Evolutionary conservation across 768 basidiomycete species (phyloP), one percentile per base, ranked within the genome.

Genomic region (Boletus pseudo-olivaceus): DNA sequence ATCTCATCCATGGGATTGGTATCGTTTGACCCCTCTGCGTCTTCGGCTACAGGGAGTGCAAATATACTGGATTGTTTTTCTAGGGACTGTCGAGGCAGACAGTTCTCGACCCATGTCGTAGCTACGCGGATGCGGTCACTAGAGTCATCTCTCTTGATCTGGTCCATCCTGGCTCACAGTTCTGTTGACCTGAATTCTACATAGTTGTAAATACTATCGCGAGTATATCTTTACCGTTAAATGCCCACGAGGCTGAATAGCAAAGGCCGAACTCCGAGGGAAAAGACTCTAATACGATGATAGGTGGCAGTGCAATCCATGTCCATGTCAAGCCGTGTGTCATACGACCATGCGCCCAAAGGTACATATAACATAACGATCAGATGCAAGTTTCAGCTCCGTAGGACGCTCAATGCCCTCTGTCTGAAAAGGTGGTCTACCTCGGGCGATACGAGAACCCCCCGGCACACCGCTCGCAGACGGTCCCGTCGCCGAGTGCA

Each of bases 1-100:
- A 72, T 47, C 9, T 60, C 64, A 20, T 62, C 45, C 26, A 66
- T 58, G n/a, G 66, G 67, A 38, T 64, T 54, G n/a, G 34, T 33
- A 29, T 66, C 57, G n/a, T 40, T 53, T 5, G 44, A 53, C 2
- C 66, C 64, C 41, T 72, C 68, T 27, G 33, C 17, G 26, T 55
- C n/a, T 23, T 37, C 38, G 5, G 49, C 5, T 19, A 34, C 29
- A 39, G 67, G 65, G 14, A 69, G 50, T n/a, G 54, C 45, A 50
- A 67, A 67, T 56, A 71, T 57, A 17, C 23, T 4, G 23, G 23
- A 23, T 4, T 23, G 23, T 23, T 23, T 23, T 33, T 12, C 33
- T 2, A 12, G 5, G 11, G 33, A 33, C 12, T 33, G 47, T 15
- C 61, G 56, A 17, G 71, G 71, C 33, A 23, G 23, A 23, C 23